Base-by-base conservation (phyloP, 2,329 filamentous ascomycete genomes). In the Akanthomyces lecanii region DNA sequence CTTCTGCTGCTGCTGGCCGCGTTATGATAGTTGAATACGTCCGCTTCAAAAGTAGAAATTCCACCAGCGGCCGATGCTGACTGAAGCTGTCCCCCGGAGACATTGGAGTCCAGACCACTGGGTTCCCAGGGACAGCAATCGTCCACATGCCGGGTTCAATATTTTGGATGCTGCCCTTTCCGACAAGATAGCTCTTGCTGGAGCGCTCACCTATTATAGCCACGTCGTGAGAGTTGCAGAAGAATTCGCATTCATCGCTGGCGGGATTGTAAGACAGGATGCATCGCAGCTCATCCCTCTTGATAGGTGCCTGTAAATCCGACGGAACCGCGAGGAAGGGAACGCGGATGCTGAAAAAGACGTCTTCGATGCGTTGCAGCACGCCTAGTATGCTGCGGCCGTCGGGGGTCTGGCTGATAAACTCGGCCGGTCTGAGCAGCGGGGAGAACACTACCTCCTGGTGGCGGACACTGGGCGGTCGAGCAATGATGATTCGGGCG, bases 131-230 rank as follows among this genome's bases (percentile, higher is more conserved):
- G n/a, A 61, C 30, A 18, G 42, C 59, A 30, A 61, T 28, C 4
- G 40, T 61, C 59, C 59, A 61, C 50, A 61, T 61, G 7, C 59
- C 59, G 7, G 59, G 59, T 10, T 61, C 30, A 5, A 61, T 61
- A 5, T 11, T 10, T 4, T 47, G 59, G 10, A 55, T 30, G 6
- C 42, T 18, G 2, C 48, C 50, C 8, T n/a, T 40, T 12, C 7
- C 23, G 14, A 55, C n/a, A 12, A 28, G 11, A 30, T 47, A 16
- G n/a, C 50, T 36, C 3, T 6, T 30, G 10, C 6, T n/a, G 21
- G 59, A 25, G 16, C 23, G 38, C 40, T 47, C 59, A 4, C 40
- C 50, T 2, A 55, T 23, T 1, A 61, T 10, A 18, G 18, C 28
- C 5, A 61, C 59, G 16, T 40, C n/a, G 50, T 61, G 59, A 18